These are phyloP conservation scores for Neurospora sp. DNA, from an alignment of 495 filamentous ascomycete genomes.

Conservation along the genomic window DNA sequence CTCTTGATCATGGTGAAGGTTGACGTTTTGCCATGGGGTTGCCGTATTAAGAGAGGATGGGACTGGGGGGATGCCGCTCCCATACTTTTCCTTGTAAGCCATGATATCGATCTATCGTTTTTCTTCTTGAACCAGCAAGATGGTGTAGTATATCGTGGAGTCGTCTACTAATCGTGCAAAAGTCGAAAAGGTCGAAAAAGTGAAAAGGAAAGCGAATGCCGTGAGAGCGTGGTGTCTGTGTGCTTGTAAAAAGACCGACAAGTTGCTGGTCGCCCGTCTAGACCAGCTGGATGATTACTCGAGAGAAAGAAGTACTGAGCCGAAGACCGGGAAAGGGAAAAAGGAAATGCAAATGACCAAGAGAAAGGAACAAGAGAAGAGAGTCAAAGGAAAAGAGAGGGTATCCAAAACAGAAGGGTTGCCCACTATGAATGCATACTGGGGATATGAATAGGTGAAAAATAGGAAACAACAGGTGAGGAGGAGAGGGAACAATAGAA, in stretches of 20 bases:
- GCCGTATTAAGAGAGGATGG: conserved; percentile 17
- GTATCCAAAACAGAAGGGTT: conserved; percentile 4
- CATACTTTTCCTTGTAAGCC: conserved; percentile 16
- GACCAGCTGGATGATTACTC: conserved; percentile 13
- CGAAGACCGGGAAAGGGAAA: conserved; percentile 5
- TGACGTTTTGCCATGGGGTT: conserved; percentile 14
- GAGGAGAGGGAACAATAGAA: conserved; percentile 14
- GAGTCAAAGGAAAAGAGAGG: background rate
- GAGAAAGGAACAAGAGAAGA: background rate
- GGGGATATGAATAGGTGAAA: conserved; percentile 8
- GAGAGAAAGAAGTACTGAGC: conserved; percentile 1
- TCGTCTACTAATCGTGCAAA: background rate
- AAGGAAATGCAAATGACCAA: conserved; percentile 3
- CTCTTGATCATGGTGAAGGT: conserved; percentile 3
- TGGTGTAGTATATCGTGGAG: background rate
- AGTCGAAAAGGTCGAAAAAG: background rate
- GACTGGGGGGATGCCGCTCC: conserved; percentile 12
- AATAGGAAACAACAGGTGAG: conserved; percentile 1
- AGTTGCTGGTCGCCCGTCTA: conserved; percentile 3
- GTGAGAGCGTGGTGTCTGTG: background rate
- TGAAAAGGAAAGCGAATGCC: background rate
- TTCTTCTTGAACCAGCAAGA: conserved; percentile 5
- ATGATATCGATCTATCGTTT: conserved; percentile 6
- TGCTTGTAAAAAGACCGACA: background rate
- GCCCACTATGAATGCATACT: conserved; percentile 8